A percentile compares a stretch with the other conserved stretches of the same genome.
Conservation (phyloP, 257 asterid genomes). For the Solanum corneliomulleri region DNA sequence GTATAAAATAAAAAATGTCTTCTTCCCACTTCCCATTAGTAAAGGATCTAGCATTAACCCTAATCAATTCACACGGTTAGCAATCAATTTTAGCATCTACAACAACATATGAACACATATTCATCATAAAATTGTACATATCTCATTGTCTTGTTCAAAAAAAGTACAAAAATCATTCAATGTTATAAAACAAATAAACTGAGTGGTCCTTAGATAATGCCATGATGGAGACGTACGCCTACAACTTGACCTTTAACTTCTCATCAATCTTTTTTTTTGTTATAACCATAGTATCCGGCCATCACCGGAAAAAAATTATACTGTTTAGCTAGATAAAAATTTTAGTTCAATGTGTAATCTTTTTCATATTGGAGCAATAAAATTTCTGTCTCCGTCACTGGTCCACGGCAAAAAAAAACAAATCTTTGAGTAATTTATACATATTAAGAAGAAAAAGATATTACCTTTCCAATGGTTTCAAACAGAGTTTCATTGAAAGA, state of each 20-base stretch:
- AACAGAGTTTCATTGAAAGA: conserved; percentile 51
- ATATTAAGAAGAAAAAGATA: background rate
- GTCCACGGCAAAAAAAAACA: too few relatives aligned
- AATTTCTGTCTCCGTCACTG: background rate
- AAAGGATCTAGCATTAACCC: background rate
- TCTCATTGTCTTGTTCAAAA: conserved; percentile 1
- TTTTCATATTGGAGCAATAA: too few relatives aligned
- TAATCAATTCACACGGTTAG: background rate
- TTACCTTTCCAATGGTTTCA: conserved; percentile 51
- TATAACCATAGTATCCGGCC: background rate
- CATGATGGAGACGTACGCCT: conserved; percentile 17
- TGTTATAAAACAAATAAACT: background rate
- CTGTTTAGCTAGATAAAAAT: too few relatives aligned
- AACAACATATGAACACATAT: conserved; percentile 1
- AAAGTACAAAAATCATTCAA: background rate
- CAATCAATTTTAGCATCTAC: conserved; percentile 1
- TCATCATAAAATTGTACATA: conserved; percentile 4
- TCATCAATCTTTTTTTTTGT: background rate
- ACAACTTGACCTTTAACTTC: background rate
- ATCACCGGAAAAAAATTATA: background rate
- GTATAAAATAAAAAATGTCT: background rate
- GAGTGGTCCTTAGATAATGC: background rate
- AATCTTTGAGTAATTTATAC: background rate
- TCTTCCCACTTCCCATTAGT: conserved; percentile 13
- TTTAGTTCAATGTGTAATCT: background rate